A percentile compares a stretch with the other conserved stretches of the same genome.
Evolutionary conservation across 306 rosid species (phyloP).

Genomic region (Cucurbita ficifolia): DNA sequence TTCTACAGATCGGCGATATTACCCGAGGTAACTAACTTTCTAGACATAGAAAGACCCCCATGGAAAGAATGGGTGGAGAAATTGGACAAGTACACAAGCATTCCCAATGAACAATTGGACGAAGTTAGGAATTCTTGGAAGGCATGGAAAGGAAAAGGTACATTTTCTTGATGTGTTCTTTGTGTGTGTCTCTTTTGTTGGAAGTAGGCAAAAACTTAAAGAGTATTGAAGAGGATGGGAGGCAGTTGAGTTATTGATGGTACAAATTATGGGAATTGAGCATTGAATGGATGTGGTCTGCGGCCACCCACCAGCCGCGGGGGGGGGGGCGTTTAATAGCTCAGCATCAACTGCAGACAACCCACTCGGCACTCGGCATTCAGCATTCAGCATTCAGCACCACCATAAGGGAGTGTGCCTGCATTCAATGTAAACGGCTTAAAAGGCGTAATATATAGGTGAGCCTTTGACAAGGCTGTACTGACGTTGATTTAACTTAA

Average conservation of each 20-base stretch:
- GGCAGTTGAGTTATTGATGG: neutral
- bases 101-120: conserved; percentile 46
- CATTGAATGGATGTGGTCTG: neutral
- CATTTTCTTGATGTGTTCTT: neutral
- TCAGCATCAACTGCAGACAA: neutral
- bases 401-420: neutral
- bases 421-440: neutral
- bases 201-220: neutral
- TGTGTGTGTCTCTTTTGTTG: neutral
- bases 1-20: conserved; percentile 58
- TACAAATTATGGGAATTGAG: neutral
- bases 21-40: conserved; percentile 53
- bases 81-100: conserved; percentile 48
- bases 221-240: neutral
- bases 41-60: conserved; percentile 60
- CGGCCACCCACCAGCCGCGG: neutral
- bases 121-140: conserved; percentile 68
- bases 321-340: neutral
- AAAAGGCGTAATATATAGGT: neutral
- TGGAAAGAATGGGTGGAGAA: conserved; percentile 76
- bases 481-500: neutral
- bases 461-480: neutral
- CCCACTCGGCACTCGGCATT: neutral
- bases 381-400: neutral
- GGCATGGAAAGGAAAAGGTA: conserved; percentile 7